Conservation (phyloP, 345 rosid species). For the Limnanthes douglasii region DNA sequence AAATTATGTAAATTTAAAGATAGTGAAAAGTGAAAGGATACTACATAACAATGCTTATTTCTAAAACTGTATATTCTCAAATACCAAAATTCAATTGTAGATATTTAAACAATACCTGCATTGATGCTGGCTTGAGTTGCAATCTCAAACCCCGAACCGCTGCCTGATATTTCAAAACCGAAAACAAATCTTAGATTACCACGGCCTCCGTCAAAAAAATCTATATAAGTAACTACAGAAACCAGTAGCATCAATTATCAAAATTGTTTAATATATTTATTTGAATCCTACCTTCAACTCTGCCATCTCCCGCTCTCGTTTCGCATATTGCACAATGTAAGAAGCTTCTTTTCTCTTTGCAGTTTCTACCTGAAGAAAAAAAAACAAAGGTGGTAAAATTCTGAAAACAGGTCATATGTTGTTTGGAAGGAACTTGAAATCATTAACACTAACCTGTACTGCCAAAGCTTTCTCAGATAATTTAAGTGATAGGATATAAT, state of each 20-base stretch:
- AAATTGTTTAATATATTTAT: no score
- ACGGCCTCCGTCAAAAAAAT: no score
- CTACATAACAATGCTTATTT: no score
- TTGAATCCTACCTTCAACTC: slow-evolving; percentile 51
- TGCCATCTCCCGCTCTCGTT: slow-evolving; percentile 90
- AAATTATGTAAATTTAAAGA: no score
- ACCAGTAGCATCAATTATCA: no score
- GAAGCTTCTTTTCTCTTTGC: slow-evolving; percentile 98
- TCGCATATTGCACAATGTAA: slow-evolving; percentile 85
- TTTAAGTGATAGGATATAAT: slow-evolving; percentile 63
- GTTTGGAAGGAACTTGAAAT: neutral
- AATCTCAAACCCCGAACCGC: slow-evolving; percentile 86
- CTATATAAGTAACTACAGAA: no score
- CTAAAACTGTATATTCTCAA: no score
- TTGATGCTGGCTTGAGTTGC: slow-evolving; percentile 92
- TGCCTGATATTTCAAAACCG: slow-evolving; percentile 33
- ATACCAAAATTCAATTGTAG: no score
- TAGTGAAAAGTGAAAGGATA: no score
- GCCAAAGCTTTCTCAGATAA: slow-evolving; percentile 70
- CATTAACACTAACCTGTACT: slow-evolving; percentile 57
- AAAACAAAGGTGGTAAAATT: slow-evolving; percentile 9
- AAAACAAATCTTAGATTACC: slow-evolving; percentile 2
- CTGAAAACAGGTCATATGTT: no score
- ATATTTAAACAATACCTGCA: no score
- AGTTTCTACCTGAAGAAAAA: slow-evolving; percentile 58